phyloP scores from a whole-genome alignment of 1,139 yeast species.

The Diutina sp. region DNA sequence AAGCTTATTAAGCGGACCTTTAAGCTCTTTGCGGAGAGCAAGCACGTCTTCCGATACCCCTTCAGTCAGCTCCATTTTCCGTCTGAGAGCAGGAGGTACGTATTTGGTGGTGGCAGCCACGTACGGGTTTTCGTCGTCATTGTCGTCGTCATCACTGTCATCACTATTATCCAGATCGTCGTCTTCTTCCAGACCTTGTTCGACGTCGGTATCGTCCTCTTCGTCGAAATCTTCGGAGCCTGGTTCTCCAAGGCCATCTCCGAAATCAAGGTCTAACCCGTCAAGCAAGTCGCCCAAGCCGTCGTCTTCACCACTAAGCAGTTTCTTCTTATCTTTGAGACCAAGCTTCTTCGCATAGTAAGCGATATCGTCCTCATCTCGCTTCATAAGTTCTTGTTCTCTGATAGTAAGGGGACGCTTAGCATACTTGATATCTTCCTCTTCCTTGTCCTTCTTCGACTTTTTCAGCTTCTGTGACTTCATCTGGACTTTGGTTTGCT shows the following conservation, averaged over 20 bases:
- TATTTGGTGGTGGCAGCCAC: constrained; percentile 27
- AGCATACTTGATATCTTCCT: constrained; percentile 7
- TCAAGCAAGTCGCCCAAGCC: constrained; percentile 63
- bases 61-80: constrained; percentile 29
- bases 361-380: constrained; percentile 59
- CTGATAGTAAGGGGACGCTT: constrained; percentile 13
- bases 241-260: constrained; percentile 5
- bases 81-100: constrained; percentile 76
- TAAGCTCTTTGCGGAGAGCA: constrained; percentile 46
- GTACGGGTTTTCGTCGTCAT: constrained; percentile 7
- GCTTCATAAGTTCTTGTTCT: constrained; percentile 24
- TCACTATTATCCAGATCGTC: constrained; percentile 13
- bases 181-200: constrained; percentile 10
- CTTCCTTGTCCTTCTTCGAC: neutral
- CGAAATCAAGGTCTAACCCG: constrained; percentile 58
- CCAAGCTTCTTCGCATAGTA: constrained; percentile 80
- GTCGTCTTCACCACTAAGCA: constrained; percentile 49
- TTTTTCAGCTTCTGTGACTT: constrained; percentile 3
- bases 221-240: constrained; percentile 3
- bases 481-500: constrained; percentile 3
- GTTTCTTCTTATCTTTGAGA: constrained; percentile 34
- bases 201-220: constrained; percentile 4
- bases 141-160: constrained; percentile 12
- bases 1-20: constrained; percentile 73
- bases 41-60: constrained; percentile 33